Evolutionary conservation across 2,329 filamentous ascomycete genomes (phyloP).

Genomic region (Zasmidium angulare): DNA sequence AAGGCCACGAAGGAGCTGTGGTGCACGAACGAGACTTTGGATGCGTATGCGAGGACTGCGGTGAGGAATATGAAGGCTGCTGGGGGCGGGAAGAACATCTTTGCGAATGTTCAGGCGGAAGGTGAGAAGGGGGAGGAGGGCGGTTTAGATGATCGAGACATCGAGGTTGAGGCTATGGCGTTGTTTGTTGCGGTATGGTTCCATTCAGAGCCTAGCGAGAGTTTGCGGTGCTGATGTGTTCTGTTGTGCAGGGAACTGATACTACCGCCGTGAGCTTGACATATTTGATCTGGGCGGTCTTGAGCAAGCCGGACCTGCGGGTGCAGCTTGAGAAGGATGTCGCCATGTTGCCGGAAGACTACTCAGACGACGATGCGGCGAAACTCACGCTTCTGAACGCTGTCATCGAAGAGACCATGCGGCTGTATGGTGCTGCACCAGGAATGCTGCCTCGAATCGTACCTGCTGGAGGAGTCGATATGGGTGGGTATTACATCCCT

Average conservation of each 20-base stretch:
- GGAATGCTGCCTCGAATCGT: conserved; percentile 30
- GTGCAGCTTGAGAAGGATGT: conserved; percentile 28
- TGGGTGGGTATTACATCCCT: conserved; percentile 27
- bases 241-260: conserved; percentile 25
- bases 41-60: conserved; percentile 25
- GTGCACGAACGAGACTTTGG: conserved; percentile 14
- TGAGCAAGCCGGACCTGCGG: conserved; percentile 23
- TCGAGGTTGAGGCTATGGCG: conserved; percentile 28
- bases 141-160: conserved; percentile 27
- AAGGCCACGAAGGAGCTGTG: conserved; percentile 27
- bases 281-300: conserved; percentile 32
- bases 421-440: conserved; percentile 35
- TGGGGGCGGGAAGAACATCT: conserved; percentile 24
- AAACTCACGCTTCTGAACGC: conserved; percentile 26
- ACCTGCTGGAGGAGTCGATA: conserved; percentile 25
- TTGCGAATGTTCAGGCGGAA: conserved; percentile 29
- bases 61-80: conserved; percentile 26
- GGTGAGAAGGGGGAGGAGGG: conserved; percentile 26
- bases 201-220: background rate
- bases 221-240: background rate
- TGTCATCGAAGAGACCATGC: conserved; percentile 32
- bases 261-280: conserved; percentile 34
- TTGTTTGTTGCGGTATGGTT: conserved; percentile 28
- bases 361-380: conserved; percentile 26
- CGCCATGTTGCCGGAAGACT: conserved; percentile 16